A percentile compares a stretch with the other conserved stretches of the same genome.
These are phyloP conservation scores for Penicillium sp. DNA, from an alignment of 2,329 filamentous ascomycete genomes.

Conservation along the genomic window DNA sequence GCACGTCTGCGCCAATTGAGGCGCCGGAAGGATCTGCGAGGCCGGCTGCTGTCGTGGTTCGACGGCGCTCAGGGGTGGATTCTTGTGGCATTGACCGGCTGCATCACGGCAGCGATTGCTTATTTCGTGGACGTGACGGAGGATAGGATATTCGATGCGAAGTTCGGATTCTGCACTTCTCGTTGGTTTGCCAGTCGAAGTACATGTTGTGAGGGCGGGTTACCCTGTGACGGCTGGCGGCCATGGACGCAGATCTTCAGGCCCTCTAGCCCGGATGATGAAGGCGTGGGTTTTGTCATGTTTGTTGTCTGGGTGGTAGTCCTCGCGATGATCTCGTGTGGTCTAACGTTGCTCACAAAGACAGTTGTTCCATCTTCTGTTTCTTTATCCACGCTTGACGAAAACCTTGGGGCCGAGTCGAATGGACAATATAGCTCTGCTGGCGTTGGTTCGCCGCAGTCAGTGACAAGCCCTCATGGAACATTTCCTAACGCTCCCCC, in stretches of 20 bases:
- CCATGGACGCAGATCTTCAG: conserved; percentile 66
- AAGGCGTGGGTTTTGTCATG: conserved; percentile 74
- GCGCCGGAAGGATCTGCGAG: conserved; percentile 78
- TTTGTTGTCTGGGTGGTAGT: conserved; percentile 72
- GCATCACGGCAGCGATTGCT: conserved; percentile 79
- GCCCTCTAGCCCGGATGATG: conserved; percentile 47
- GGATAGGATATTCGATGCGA: conserved; percentile 81
- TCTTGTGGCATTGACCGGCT: conserved; percentile 84
- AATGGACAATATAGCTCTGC: neutral
- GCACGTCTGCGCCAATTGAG: conserved; percentile 83
- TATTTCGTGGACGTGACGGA: conserved; percentile 90
- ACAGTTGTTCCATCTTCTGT: conserved; percentile 89
- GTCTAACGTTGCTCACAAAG: conserved; percentile 85
- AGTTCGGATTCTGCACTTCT: conserved; percentile 78
- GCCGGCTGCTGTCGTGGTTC: conserved; percentile 72
- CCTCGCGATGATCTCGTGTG: conserved; percentile 71
- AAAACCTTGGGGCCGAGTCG: conserved; percentile 66
- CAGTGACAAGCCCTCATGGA: conserved; percentile 42
- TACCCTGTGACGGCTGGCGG: conserved; percentile 60
- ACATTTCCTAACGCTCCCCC: conserved; percentile 32
- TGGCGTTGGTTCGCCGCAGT: conserved; percentile 41
- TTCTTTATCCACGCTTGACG: conserved; percentile 83
- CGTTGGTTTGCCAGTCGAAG: conserved; percentile 75
- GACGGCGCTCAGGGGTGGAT: conserved; percentile 95
- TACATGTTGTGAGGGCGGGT: conserved; percentile 60